Evolutionary conservation across 78 protist genomes (phyloP).

Genomic region (Corallochytrium limacisporum): DNA sequence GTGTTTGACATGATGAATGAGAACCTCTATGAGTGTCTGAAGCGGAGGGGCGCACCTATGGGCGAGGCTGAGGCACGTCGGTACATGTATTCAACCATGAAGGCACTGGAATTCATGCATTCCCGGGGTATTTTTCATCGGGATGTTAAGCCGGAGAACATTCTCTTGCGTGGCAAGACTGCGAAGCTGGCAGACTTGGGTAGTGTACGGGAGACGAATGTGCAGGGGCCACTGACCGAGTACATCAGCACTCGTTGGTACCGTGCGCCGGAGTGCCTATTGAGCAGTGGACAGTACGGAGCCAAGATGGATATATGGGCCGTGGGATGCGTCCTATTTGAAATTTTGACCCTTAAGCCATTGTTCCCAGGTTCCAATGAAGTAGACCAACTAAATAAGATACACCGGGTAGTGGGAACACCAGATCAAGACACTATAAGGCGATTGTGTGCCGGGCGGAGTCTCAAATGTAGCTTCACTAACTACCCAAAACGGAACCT

Average conservation of each 20-base stretch:
- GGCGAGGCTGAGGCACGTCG: slow-evolving; percentile 19
- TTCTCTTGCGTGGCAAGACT: slow-evolving; percentile 46
- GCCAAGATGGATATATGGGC: slow-evolving; percentile 88
- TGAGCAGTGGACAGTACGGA: slow-evolving; percentile 78
- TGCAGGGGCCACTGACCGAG: slow-evolving; percentile 79
- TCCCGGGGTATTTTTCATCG: slow-evolving; percentile 73
- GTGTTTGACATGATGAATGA: slow-evolving; percentile 80
- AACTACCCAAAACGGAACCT: no score
- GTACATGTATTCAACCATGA: slow-evolving; percentile 63
- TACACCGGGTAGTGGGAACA: slow-evolving; percentile 79
- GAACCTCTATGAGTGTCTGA: slow-evolving; percentile 75
- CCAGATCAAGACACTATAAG: no score
- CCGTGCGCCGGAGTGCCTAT: slow-evolving; percentile 76
- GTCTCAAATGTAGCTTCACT: no score
- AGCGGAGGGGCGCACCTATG: slow-evolving; percentile 43
- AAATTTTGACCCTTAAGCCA: slow-evolving; percentile 61
- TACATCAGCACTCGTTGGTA: slow-evolving; percentile 85
- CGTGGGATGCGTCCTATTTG: slow-evolving; percentile 53
- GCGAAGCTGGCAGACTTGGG: slow-evolving; percentile 80
- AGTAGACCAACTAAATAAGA: slow-evolving; percentile 72
- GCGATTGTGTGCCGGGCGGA: no score
- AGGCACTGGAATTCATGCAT: slow-evolving; percentile 71
- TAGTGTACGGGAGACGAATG: slow-evolving; percentile 63
- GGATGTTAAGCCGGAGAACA: slow-evolving; percentile 86
- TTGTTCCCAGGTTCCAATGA: slow-evolving; percentile 85